phyloP scores from a whole-genome alignment of 1,284 basidiomycete genomes.

The Spongispora temasekensis region DNA sequence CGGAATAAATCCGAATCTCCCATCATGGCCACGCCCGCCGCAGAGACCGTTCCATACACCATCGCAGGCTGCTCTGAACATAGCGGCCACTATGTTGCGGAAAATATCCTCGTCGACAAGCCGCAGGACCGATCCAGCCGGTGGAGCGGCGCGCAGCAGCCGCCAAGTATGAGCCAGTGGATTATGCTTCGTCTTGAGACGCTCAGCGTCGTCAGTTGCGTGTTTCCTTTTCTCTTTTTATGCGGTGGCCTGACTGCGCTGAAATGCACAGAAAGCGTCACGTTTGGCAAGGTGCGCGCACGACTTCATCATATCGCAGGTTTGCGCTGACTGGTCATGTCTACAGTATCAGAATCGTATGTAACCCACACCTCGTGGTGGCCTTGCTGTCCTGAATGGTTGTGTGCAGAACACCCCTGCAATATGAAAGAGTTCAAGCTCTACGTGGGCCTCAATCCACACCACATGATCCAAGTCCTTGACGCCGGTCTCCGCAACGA shows the following conservation, averaged over 20 bases:
- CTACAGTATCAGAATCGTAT: constrained; percentile 59
- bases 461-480: constrained; percentile 65
- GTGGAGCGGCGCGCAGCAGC: constrained; percentile 69
- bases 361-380: constrained; percentile 27
- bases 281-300: constrained; percentile 69
- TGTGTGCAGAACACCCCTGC: constrained; percentile 68
- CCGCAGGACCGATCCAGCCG: constrained; percentile 65
- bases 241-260: too few species aligned
- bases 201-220: constrained; percentile 65
- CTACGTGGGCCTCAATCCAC: constrained; percentile 61
- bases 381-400: background rate
- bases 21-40: constrained; percentile 3
- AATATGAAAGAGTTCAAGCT: constrained; percentile 82
- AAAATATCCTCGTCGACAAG: constrained; percentile 66
- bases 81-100: constrained; percentile 65
- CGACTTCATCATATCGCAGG: background rate
- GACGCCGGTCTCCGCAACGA: constrained; percentile 68
- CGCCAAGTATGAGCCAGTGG: constrained; percentile 62
- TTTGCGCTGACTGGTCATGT: constrained; percentile 2
- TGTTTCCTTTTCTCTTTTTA: constrained; percentile 22
- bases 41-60: constrained; percentile 41
- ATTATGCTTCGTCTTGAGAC: constrained; percentile 63
- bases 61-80: constrained; percentile 66
- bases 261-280: constrained; percentile 73
- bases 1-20: too few species aligned